Base-by-base conservation (phyloP, 1,284 basidiomycete genomes). In the Ustilago esculenta region DNA sequence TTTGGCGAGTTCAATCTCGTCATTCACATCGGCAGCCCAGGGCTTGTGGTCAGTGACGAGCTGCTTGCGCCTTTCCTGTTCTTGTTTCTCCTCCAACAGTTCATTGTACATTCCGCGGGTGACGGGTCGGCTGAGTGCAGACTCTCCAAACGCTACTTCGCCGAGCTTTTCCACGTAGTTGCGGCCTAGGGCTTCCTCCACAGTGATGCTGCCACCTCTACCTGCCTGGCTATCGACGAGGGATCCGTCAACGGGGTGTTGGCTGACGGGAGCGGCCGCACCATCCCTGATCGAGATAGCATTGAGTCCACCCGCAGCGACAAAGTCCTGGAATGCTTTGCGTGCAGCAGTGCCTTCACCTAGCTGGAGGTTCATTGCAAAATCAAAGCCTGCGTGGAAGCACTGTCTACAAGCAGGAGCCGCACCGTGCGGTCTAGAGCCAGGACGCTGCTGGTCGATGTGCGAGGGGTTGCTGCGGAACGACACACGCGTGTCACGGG, bases 91-190 rank as follows among this genome's bases (percentile, higher is more conserved):
- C 30, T 66, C 73, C n/a, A 75, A 37, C 21, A 75, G 47, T 32
- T 75, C 60, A 39, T 75, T 57, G 43, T 71, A 61, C 53, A 70
- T 59, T 8, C 71, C 71, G 10, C 73, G 50, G 8, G 73, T 75
- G 2, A 75, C 73, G 3, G 73, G 73, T 6, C 73, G 47, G 35
- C 67, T 73, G 17, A 75, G 66, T 3, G 73, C 73, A 17, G 67
- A 71, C 40, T 75, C 73, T 6, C 73, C 73, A 39, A 75, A 75
- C 10, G 70, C 72, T 0, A 75, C 71, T 41, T 73, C 70, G 11
- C 73, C 73, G 3, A 75, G 67, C 51, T 70, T 71, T 35, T 75
- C 71, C 10, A 75, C 70, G 29, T 72, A 73, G 52, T 73, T 75
- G 21, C 58, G 42, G 1, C 73, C 73, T 4, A 75, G 44, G 0